Conservation (phyloP, 345 rosid genomes). For the Excoecaria cochinchinensis region DNA sequence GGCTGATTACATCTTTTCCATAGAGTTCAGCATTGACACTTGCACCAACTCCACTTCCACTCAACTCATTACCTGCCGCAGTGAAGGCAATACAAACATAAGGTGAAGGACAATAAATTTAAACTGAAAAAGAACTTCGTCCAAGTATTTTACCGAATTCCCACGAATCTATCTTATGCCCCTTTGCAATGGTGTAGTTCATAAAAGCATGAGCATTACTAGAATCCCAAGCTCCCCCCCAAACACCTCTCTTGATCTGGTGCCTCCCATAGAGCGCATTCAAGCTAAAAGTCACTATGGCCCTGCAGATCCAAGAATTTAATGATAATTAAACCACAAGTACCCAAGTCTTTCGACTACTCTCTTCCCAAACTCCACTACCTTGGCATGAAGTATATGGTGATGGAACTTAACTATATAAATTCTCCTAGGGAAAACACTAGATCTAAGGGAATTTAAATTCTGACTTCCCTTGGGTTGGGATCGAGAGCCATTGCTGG, state of each 20-base stretch:
- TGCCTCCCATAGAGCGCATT: slow-evolving; percentile 91
- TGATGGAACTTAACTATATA: neutral
- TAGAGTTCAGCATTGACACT: slow-evolving; percentile 71
- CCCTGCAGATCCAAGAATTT: slow-evolving; percentile 49
- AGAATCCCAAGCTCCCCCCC: slow-evolving; percentile 94
- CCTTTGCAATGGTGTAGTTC: slow-evolving; percentile 71
- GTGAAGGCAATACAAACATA: slow-evolving; percentile 11
- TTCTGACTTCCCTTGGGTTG: neutral
- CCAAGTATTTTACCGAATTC: slow-evolving; percentile 67
- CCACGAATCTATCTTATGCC: slow-evolving; percentile 86
- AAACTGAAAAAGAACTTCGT: slow-evolving; percentile 10
- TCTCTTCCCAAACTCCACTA: neutral
- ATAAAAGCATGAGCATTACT: slow-evolving; percentile 70
- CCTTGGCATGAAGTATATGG: slow-evolving; percentile 5
- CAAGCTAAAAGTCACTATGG: slow-evolving; percentile 72
- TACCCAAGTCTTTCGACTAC: neutral
- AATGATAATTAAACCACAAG: slow-evolving; percentile 8
- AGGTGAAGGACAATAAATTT: slow-evolving; percentile 13
- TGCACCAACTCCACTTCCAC: slow-evolving; percentile 84
- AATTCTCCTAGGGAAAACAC: neutral
- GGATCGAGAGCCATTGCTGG: neutral
- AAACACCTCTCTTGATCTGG: slow-evolving; percentile 40
- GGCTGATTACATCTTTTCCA: slow-evolving; percentile 68
- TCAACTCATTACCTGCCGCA: slow-evolving; percentile 76
- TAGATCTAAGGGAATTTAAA: neutral